phyloP scores from a whole-genome alignment of 257 asterid genomes.

The Petrea volubilis region DNA sequence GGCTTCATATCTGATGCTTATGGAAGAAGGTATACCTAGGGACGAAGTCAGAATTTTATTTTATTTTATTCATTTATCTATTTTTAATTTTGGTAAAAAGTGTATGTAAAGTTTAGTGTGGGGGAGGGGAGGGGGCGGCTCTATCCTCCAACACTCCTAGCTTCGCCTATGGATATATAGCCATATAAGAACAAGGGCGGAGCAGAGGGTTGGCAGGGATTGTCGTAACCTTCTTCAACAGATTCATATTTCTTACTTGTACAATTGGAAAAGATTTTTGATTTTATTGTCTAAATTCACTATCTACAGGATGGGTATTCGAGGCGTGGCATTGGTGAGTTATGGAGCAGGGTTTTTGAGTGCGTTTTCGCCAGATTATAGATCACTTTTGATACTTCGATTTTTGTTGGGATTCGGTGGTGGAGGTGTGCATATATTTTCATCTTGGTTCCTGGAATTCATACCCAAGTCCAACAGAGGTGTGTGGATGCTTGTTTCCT shows the following conservation, averaged over 20 bases:
- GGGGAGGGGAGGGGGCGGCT: too few species aligned
- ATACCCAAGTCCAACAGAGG: conserved; percentile 46
- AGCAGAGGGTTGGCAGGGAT: too few species aligned
- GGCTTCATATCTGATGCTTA: conserved; percentile 38
- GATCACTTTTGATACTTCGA: conserved; percentile 31
- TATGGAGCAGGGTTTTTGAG: conserved; percentile 33
- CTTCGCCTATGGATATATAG: too few species aligned
- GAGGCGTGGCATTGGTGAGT: background rate
- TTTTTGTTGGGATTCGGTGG: conserved; percentile 48
- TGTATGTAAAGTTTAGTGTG: too few species aligned
- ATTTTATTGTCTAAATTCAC: background rate
- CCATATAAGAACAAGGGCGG: too few species aligned
- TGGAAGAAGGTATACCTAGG: conserved; percentile 41
- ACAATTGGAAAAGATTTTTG: too few species aligned
- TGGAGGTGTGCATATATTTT: conserved; percentile 46
- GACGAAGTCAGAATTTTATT: too few species aligned
- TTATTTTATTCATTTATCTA: too few species aligned
- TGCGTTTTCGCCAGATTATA: conserved; percentile 31
- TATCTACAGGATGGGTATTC: conserved; percentile 24
- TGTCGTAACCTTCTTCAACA: too few species aligned
- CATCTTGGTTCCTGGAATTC: conserved; percentile 53
- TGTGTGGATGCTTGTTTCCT: conserved; percentile 35
- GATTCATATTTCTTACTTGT: too few species aligned
- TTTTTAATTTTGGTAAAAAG: too few species aligned
- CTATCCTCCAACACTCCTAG: too few species aligned